Base-by-base conservation (phyloP, 2,329 filamentous ascomycete species). In the Pseudogymnoascus sp. region DNA sequence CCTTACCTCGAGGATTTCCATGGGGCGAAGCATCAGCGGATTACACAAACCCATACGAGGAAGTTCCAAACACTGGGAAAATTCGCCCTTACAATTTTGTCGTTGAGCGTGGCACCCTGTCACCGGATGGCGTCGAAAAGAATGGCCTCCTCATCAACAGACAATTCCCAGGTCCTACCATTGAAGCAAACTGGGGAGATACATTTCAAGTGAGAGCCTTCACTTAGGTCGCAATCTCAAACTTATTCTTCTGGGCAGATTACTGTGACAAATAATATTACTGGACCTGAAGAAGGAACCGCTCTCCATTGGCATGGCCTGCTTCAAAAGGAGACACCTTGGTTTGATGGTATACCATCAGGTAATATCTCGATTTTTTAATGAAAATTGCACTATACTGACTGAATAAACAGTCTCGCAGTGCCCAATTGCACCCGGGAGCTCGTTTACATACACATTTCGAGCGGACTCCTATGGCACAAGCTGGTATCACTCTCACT, bases 401-500 rank as follows among this genome's bases (percentile, higher is more conserved):
- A 23, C 16, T 5, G 23, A 12, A 23, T 23, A 12, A 42, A 42
- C 14, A 23, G 67, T 83, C 23, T 78, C 78, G 5, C 86, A 91
- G 71, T 91, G 88, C 65, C 87, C 88, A 2, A 84, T 90, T 64
- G 75, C 82, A 0, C 80, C 82, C 0, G 81, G 67, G 5, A 30
- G 61, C 11, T 66, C 66, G 12, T 71, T 72, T 42, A 71, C 68
- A 7, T 72, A 73, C 58, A 63, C 49, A 2, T 72, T 73, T 64
- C 62, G 65, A 33, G 70, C 70, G 3, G 64, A 65, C 42, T 62
- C 68, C 3, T 73, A 84, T 70, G 82, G 84, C 7, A 75, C 79
- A 0, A 76, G 76, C 2, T 86, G 82, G 82, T 87, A 86, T 61
- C 85, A 88, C 70, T 83, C 80, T 1, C 85, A 87, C 69, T 83